A percentile compares a stretch with the other conserved stretches of the same genome.
These are phyloP conservation scores for Verticillium isaacii DNA, from an alignment of 2,329 filamentous ascomycete species.

Conservation along the genomic window DNA sequence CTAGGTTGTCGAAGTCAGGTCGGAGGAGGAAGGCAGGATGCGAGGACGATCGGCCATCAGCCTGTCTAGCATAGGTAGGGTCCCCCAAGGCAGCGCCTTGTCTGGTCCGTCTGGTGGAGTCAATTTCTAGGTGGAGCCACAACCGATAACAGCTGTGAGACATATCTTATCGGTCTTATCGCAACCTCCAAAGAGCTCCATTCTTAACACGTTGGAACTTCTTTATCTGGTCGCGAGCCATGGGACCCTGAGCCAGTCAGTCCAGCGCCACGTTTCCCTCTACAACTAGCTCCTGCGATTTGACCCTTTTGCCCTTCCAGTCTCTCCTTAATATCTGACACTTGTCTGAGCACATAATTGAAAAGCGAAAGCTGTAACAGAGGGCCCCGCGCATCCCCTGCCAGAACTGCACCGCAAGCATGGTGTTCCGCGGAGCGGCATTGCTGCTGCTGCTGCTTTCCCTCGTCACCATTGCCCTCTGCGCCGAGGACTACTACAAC, in stretches of 20 bases:
- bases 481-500: constrained; percentile 75
- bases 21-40: not conserved
- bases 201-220: constrained; percentile 17
- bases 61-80: too few species aligned
- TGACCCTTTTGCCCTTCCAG: constrained; percentile 2
- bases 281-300: not conserved
- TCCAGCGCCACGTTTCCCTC: not conserved
- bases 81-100: too few species aligned
- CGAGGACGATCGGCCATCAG: too few species aligned
- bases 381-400: not conserved
- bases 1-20: not conserved
- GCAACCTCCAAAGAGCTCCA: constrained; percentile 10
- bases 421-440: constrained; percentile 47
- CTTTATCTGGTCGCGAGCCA: not conserved
- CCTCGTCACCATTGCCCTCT: constrained; percentile 49
- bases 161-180: constrained; percentile 8
- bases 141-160: not conserved
- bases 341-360: not conserved
- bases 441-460: constrained; percentile 47
- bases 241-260: not conserved
- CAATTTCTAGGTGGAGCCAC: not conserved
- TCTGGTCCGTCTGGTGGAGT: not conserved
- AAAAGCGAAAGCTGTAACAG: not conserved
- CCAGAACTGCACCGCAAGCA: constrained; percentile 16
- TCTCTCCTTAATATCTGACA: constrained; percentile 2